phyloP scores from a whole-genome alignment of 352 stramenopile genomes.

The Peronosclerospora sorghi region DNA sequence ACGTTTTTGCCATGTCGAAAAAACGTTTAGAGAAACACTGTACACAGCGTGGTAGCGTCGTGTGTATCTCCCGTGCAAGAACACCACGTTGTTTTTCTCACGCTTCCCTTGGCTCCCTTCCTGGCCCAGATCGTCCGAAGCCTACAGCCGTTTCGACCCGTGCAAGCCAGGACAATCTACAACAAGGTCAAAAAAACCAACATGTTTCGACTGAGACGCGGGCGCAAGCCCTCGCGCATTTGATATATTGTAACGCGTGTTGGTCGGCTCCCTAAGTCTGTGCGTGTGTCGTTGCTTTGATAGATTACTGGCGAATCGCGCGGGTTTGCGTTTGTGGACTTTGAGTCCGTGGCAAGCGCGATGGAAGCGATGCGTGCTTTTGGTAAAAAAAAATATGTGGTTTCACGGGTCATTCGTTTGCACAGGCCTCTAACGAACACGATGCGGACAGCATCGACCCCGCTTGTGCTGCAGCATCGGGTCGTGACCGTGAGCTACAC shows the following conservation, averaged over 20 bases:
- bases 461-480: conserved; percentile 43
- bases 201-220: background rate
- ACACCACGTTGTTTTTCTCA: too few relatives aligned
- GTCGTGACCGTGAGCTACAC: conserved; percentile 33
- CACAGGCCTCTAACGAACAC: too few relatives aligned
- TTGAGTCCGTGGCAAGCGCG: conserved; percentile 43
- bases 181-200: conserved; percentile 36
- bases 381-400: too few relatives aligned
- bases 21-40: conserved; percentile 5
- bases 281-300: conserved; percentile 1
- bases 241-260: background rate
- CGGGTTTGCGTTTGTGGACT: conserved; percentile 76
- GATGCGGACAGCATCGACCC: conserved; percentile 41
- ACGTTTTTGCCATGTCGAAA: background rate
- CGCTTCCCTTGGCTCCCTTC: conserved; percentile 10
- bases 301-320: conserved; percentile 47
- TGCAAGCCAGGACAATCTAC: conserved; percentile 40
- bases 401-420: too few relatives aligned
- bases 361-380: conserved; percentile 44
- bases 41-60: too few relatives aligned
- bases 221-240: background rate
- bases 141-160: conserved; percentile 40
- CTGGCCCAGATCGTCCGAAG: conserved; percentile 41
- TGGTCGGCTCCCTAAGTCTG: background rate
- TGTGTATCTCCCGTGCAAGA: too few relatives aligned